Evolutionary conservation across 2,329 filamentous ascomycete genomes (phyloP), one percentile per base, ranked within the genome.

Genomic region (Rugonectria rugulosa): DNA sequence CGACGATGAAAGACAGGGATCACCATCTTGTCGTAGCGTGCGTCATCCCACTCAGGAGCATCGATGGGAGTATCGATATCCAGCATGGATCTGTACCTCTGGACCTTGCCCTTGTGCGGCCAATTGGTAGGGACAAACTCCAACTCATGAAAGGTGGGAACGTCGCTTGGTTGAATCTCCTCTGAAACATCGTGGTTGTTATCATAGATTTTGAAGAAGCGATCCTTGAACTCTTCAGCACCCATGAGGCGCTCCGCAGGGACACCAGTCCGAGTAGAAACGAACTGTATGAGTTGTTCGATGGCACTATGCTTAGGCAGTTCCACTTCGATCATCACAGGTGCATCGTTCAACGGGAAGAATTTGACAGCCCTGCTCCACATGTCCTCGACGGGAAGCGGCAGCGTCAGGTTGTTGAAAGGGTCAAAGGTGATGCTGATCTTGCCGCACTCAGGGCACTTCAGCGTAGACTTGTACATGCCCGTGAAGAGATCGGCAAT

Each of bases 391-490:
- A 97, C 86, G 0, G 95, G 95, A 27, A 99, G 79, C 53, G 96
- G 95, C 20, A 99, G 79, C 0, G 95, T 97, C 56, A 99, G 77
- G 62, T 96, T 95, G 73, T 92, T 97, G 80, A 96, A 99, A 1
- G 95, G 95, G 71, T 99, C 95, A 69, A 99, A 99, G 0, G 95
- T 98, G 67, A 99, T 97, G 83, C 93, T 97, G 74, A 98, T 90
- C 77, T 98, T 99, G 65, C 89, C 84, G 72, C 95, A 99, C 7
- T 83, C 84, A 0, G 95, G 95, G 70, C 95, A 99, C 60, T 95
- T 89, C 60, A 99, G 84, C 1, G 94, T 98, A 38, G 96, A 98
- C 77, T 98, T 97, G 83, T 98, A 99, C 83, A 98, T 92, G 60
- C 95, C 95, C 19, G 92, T 96, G 73, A 99, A 99, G 10, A 99